A percentile compares a stretch with the other conserved stretches of the same genome.
Conservation (phyloP, 805 yeast genomes). For the Candida verbasci region DNA sequence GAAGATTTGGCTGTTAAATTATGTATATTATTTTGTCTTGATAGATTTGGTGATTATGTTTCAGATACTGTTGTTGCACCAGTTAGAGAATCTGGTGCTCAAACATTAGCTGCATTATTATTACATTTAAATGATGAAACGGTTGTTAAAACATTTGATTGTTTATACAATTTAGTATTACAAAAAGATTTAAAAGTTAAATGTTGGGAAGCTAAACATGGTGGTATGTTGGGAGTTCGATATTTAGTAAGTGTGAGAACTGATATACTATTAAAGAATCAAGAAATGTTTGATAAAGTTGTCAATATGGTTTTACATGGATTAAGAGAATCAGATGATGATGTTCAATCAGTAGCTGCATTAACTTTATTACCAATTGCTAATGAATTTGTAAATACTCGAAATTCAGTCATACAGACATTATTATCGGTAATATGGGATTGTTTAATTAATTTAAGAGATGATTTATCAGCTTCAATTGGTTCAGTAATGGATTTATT, state of each 20-base stretch:
- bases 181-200: conserved; percentile 50
- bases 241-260: conserved; percentile 89
- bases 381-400: conserved; percentile 70
- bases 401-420: conserved; percentile 45
- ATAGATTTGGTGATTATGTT: conserved; percentile 94
- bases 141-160: conserved; percentile 58
- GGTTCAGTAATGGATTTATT: conserved; percentile 94
- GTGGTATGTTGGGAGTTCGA: conserved; percentile 90
- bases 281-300: conserved; percentile 61
- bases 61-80: conserved; percentile 98
- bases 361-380: conserved; percentile 89
- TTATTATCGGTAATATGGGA: conserved; percentile 80
- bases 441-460: conserved; percentile 76
- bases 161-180: conserved; percentile 63
- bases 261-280: conserved; percentile 61
- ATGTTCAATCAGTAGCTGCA: conserved; percentile 96
- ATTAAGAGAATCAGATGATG: conserved; percentile 62
- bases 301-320: conserved; percentile 86
- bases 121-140: conserved; percentile 62
- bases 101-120: conserved; percentile 83
- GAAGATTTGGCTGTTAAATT: conserved; percentile 87
- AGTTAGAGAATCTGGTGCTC: conserved; percentile 95
- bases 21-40: conserved; percentile 83
- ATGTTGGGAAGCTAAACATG: conserved; percentile 97
- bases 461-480: conserved; percentile 90